Evolutionary conservation across 2,329 filamentous ascomycete genomes (phyloP).

Genomic region (Phialocephala subalpina): DNA sequence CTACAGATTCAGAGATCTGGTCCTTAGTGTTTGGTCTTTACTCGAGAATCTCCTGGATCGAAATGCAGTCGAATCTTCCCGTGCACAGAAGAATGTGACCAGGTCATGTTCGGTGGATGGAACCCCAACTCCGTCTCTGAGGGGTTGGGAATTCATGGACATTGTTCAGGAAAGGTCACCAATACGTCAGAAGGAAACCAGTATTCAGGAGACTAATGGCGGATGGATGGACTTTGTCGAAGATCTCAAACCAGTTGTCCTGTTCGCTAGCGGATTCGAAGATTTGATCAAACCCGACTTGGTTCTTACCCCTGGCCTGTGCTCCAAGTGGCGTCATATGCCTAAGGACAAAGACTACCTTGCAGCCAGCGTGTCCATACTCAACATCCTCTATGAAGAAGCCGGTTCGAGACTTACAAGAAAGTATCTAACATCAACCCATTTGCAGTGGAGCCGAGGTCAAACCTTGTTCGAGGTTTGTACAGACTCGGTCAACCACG

Average conservation of each 20-base stretch:
- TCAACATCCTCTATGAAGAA: not conserved
- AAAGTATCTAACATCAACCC: not conserved
- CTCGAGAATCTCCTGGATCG: not conserved
- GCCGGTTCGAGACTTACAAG: not conserved
- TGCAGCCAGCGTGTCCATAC: not conserved
- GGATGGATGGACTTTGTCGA: not conserved
- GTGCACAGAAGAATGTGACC: too few species aligned
- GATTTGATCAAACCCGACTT: not conserved
- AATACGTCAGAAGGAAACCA: slow-evolving; percentile 1
- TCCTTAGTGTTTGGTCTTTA: not conserved
- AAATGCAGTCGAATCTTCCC: not conserved
- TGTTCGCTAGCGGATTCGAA: not conserved
- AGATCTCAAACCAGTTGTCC: not conserved
- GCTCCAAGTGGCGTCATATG: not conserved
- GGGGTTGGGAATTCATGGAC: slow-evolving; percentile 11
- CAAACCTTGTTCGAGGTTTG: not conserved
- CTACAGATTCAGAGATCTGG: slow-evolving; percentile 2
- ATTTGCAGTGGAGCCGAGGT: not conserved
- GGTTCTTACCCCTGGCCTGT: not conserved
- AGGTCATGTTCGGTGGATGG: not conserved
- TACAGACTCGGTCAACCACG: not conserved
- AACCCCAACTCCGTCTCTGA: not conserved
- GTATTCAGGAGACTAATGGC: not conserved
- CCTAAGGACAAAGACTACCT: not conserved
- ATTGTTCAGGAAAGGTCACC: not conserved